phyloP scores from a whole-genome alignment of 2,329 filamentous ascomycete species.

The Biscogniauxia marginata region DNA sequence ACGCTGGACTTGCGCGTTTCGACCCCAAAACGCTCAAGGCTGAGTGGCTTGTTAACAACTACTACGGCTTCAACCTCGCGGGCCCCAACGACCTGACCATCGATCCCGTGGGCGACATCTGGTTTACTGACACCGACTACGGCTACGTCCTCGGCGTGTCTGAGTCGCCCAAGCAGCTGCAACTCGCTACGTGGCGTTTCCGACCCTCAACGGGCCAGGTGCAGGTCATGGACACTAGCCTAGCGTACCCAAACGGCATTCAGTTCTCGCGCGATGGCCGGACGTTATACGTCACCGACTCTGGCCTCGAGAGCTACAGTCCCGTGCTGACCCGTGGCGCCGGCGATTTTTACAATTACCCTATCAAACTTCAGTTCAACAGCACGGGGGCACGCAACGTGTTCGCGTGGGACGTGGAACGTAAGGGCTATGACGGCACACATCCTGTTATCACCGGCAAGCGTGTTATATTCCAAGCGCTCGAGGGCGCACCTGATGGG shows the following conservation, averaged over 20 bases:
- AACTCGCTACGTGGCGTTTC: conserved; percentile 39
- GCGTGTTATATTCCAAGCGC: conserved; percentile 38
- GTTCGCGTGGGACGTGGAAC: conserved; percentile 38
- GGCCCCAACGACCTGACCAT: conserved; percentile 39
- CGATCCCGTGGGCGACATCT: conserved; percentile 30
- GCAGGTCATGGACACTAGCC: conserved; percentile 37
- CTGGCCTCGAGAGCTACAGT: conserved; percentile 29
- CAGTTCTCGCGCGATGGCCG: conserved; percentile 40
- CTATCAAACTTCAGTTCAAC: conserved; percentile 8
- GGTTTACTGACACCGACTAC: conserved; percentile 9
- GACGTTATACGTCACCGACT: conserved; percentile 41
- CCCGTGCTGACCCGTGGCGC: conserved; percentile 23
- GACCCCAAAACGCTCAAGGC: conserved; percentile 21
- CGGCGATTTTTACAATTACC: conserved; percentile 14
- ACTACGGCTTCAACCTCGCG: conserved; percentile 37
- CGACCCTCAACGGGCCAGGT: conserved; percentile 33
- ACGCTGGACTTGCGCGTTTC: conserved; percentile 2
- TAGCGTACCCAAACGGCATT: conserved; percentile 42
- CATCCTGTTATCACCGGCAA: conserved; percentile 36
- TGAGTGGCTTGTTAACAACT: conserved; percentile 31
- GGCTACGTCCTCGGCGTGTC: conserved; percentile 25
- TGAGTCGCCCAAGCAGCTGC: conserved; percentile 23
- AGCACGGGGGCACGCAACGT: conserved; percentile 27
- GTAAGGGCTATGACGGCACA: conserved; percentile 9
- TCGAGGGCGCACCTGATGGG: conserved; percentile 41